Base-by-base conservation (phyloP, 2,329 filamentous ascomycete genomes). In the Trichoderma sp. region DNA sequence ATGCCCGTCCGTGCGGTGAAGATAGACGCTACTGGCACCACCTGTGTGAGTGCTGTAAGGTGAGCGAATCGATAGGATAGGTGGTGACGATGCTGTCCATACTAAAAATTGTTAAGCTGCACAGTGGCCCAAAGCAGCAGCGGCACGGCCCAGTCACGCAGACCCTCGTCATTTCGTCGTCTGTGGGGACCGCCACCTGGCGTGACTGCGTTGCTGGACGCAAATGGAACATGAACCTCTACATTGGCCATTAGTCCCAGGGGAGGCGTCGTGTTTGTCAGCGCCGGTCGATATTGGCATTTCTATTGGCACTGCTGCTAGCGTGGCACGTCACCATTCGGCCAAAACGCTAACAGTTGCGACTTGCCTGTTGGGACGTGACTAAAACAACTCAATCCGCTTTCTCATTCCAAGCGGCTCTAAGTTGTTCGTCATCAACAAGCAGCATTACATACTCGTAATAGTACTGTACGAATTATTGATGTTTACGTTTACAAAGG, bases 121-220 rank as follows among this genome's bases (percentile, higher is more conserved):
- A 61, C 60, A 56, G 73, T 74, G 43, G 36, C 15, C n/a, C n/a
- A 9, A 12, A 56, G 28, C n/a, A 4, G 4, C 3, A 24, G 4
- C 11, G n/a, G 15, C 67, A 75, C 74, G 34, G 73, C 65, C n/a
- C 28, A 64, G 74, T 74, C 74, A 75, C 74, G 74, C 61, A 71
- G 71, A 58, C 56, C 43, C 57, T 71, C 71, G 70, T 76, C 74
- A 74, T 76, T 73, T 76, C 72, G 70, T 74, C 56, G 73, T 61
- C 57, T 60, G 72, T 73, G 74, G 74, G 72, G 74, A 72, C 74
- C 74, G 70, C 69, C 71, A 72, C 71, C 71, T 72, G 71, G 71
- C 71, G 36, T 64, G 39, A 69, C 57, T 67, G 43, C 70, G 56
- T 28, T 69, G 57, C 36, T 53, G 24, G 64, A 64, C n/a, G 15